Conservation (phyloP, 1,284 basidiomycete species). For the Rhodotorula sp. region DNA sequence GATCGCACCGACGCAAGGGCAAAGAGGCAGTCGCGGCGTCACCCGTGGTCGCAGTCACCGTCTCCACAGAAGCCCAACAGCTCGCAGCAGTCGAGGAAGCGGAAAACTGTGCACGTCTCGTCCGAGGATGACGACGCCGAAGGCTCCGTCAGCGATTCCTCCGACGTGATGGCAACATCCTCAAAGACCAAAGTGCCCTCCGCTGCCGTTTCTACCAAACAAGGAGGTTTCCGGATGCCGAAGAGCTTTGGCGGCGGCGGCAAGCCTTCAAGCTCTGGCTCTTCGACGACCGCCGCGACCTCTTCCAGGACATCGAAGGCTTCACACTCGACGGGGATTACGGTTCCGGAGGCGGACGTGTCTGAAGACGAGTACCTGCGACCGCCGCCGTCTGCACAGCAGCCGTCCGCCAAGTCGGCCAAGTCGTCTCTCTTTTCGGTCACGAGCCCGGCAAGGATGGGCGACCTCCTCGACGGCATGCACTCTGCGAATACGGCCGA, state of each 20-base stretch:
- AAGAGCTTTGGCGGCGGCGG: background rate
- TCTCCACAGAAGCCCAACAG: too few species aligned
- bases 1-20: too few species aligned
- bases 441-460: background rate
- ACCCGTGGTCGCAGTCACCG: background rate
- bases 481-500: too few species aligned
- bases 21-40: too few species aligned
- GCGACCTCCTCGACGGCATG: background rate
- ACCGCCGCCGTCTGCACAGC: background rate
- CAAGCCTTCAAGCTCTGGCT: background rate
- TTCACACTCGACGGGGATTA: background rate
- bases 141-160: too few species aligned
- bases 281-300: background rate
- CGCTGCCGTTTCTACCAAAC: background rate
- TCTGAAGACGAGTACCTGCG: background rate
- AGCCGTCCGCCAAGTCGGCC: conserved; percentile 1
- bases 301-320: too few species aligned
- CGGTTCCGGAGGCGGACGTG: background rate
- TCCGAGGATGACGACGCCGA: background rate
- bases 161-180: background rate
- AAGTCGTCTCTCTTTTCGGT: background rate
- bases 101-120: background rate
- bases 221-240: background rate
- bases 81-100: background rate
- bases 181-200: background rate